Evolutionary conservation across 2,329 filamentous ascomycete genomes (phyloP).

Genomic region (Acrodontium crateriforme): DNA sequence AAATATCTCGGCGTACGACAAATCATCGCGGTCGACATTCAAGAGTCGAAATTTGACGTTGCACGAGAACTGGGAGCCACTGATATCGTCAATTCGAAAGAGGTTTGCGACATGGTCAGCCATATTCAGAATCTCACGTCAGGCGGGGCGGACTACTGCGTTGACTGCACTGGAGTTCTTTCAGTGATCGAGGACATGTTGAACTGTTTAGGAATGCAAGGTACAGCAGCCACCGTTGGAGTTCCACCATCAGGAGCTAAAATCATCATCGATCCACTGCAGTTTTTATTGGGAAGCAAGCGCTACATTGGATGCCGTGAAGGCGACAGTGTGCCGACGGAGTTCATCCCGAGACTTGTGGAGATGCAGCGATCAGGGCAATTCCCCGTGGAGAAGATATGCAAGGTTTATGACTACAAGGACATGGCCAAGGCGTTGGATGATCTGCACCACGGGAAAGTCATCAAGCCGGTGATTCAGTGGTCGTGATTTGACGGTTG

Average conservation of each 20-base stretch:
- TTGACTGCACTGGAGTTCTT: constrained; percentile 9
- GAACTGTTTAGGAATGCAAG: constrained; percentile 7
- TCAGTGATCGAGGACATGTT: constrained; percentile 9
- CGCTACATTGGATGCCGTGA: constrained; percentile 7
- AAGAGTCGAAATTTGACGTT: constrained; percentile 8
- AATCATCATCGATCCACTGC: constrained; percentile 7
- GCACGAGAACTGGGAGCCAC: constrained; percentile 8
- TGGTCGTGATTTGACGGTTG: constrained; percentile 4
- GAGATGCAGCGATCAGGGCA: constrained; percentile 8
- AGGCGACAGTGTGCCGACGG: constrained; percentile 7
- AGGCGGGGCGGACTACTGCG: constrained; percentile 6
- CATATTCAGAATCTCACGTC: constrained; percentile 7
- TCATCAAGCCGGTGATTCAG: constrained; percentile 10
- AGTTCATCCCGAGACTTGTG: constrained; percentile 7
- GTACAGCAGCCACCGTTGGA: constrained; percentile 10
- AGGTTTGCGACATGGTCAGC: constrained; percentile 4
- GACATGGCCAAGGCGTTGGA: constrained; percentile 8
- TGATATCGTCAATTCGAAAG: constrained; percentile 7
- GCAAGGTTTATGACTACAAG: constrained; percentile 10
- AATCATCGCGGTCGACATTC: constrained; percentile 13
- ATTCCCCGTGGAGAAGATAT: constrained; percentile 12
- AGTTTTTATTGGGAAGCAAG: constrained; percentile 6
- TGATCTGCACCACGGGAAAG: constrained; percentile 9
- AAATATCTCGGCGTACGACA: too few species aligned
- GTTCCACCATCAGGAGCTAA: constrained; percentile 8